These are phyloP conservation scores for Pseudogymnoascus verrucosus DNA, from an alignment of 2,329 filamentous ascomycete genomes.

Conservation along the genomic window DNA sequence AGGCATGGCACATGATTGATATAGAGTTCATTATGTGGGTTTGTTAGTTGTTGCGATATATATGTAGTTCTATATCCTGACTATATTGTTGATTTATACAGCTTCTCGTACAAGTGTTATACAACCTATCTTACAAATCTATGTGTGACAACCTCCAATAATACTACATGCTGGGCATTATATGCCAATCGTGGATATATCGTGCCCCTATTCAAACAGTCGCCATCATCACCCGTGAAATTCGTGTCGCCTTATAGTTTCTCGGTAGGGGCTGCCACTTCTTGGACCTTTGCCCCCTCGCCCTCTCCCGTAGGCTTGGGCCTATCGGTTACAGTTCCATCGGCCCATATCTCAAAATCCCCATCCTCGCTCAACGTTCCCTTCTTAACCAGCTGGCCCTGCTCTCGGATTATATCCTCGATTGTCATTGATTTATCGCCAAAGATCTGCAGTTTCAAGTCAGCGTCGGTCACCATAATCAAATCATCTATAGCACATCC, in stretches of 20 bases:
- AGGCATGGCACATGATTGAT: neutral
- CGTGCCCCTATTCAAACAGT: neutral
- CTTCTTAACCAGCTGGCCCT: constrained; percentile 65
- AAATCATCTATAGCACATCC: neutral
- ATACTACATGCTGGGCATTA: neutral
- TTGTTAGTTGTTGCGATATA: neutral
- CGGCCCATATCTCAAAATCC: constrained; percentile 89
- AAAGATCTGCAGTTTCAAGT: constrained; percentile 48
- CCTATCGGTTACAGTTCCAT: constrained; percentile 32
- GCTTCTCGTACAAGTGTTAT: constrained; percentile 2
- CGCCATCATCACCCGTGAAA: neutral
- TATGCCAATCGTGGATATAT: neutral
- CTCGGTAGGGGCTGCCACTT: neutral
- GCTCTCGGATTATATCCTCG: constrained; percentile 69
- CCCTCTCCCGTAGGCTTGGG: neutral
- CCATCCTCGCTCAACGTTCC: constrained; percentile 66
- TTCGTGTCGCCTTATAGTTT: neutral
- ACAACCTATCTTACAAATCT: constrained; percentile 6
- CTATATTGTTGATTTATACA: constrained; percentile 8
- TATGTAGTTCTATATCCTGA: constrained; percentile 9
- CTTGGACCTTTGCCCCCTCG: neutral
- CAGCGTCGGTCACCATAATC: neutral
- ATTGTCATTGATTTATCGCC: constrained; percentile 62
- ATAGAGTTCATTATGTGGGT: neutral
- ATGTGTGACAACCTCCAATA: neutral